Conservation (phyloP, 192 early-diverging fungal species). For the Radiomyces spectabilis region DNA sequence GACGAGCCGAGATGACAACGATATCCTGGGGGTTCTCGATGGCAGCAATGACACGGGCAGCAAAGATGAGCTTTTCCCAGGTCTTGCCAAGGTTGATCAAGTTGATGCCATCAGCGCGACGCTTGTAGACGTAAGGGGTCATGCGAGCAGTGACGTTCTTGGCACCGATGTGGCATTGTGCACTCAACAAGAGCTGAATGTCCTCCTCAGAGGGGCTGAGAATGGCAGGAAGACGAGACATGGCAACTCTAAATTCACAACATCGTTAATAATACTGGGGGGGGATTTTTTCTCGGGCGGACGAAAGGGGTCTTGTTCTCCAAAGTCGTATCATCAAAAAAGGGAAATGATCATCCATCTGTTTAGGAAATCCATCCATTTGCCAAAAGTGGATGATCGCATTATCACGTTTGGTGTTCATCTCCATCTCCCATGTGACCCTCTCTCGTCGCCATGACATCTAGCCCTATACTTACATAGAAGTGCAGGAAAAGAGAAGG, state of each 20-base stretch:
- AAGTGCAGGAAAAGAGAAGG: too few relatives aligned
- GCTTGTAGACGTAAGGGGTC: slow-evolving; percentile 93
- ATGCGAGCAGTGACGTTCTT: slow-evolving; percentile 95
- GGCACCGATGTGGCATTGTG: slow-evolving; percentile 94
- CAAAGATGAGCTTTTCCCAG: slow-evolving; percentile 98
- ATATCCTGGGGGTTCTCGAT: slow-evolving; percentile 98
- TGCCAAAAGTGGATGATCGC: too few relatives aligned
- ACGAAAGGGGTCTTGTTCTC: too few relatives aligned
- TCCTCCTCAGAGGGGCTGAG: slow-evolving; percentile 83
- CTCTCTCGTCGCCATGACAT: too few relatives aligned
- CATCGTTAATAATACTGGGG: too few relatives aligned
- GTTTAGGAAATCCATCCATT: too few relatives aligned
- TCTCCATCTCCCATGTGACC: too few relatives aligned
- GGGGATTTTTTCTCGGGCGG: too few relatives aligned
- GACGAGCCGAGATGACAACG: slow-evolving; percentile 90
- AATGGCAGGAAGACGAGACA: slow-evolving; percentile 14
- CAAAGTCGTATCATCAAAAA: not conserved
- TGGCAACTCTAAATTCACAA: too few relatives aligned
- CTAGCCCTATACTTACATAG: too few relatives aligned
- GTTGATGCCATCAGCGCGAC: slow-evolving; percentile 92
- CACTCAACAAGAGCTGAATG: slow-evolving; percentile 87
- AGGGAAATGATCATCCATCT: too few relatives aligned
- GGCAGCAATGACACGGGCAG: slow-evolving; percentile 95
- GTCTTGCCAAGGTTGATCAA: slow-evolving; percentile 99
- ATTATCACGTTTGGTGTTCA: too few relatives aligned